These are phyloP conservation scores for Hyphodiscus sp. DNA, from an alignment of 2,329 filamentous ascomycete species.

Conservation along the genomic window DNA sequence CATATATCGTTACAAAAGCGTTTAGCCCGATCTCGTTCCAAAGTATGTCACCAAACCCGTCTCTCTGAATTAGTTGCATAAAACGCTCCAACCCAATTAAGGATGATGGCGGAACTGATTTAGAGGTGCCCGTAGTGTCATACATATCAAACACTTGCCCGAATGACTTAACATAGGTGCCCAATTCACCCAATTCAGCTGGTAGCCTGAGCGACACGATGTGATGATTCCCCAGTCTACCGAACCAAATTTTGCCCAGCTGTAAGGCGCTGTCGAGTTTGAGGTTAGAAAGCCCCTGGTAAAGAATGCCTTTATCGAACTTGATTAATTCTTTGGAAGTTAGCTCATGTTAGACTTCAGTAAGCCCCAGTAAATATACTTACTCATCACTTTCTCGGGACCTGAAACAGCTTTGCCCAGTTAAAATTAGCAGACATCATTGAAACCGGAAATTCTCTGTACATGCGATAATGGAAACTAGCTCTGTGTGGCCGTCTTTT, in stretches of 20 bases:
- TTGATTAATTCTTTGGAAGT: not conserved
- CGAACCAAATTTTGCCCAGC: conserved; percentile 4
- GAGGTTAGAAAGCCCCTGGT: not conserved
- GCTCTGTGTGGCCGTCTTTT: too few relatives aligned
- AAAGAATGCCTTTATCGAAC: conserved; percentile 1
- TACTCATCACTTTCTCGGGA: too few relatives aligned
- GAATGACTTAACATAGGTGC: not conserved
- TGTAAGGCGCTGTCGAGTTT: not conserved
- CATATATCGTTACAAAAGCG: conserved; percentile 2
- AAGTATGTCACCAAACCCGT: conserved; percentile 5
- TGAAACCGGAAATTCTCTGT: too few relatives aligned
- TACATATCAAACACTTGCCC: conserved; percentile 2
- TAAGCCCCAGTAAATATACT: too few relatives aligned
- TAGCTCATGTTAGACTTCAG: too few relatives aligned
- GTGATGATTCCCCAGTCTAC: not conserved
- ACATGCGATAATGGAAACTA: too few relatives aligned
- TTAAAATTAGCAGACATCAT: too few relatives aligned
- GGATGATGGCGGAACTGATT: not conserved
- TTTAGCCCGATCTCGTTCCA: conserved; percentile 1
- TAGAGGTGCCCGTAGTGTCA: not conserved
- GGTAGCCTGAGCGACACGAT: conserved; percentile 2
- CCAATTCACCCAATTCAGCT: not conserved
- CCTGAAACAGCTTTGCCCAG: too few relatives aligned
- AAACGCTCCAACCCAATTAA: conserved; percentile 1
- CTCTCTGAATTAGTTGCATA: conserved; percentile 4